Base-by-base conservation (phyloP, 768 basidiomycete species). In the Termitomyces sp. region DNA sequence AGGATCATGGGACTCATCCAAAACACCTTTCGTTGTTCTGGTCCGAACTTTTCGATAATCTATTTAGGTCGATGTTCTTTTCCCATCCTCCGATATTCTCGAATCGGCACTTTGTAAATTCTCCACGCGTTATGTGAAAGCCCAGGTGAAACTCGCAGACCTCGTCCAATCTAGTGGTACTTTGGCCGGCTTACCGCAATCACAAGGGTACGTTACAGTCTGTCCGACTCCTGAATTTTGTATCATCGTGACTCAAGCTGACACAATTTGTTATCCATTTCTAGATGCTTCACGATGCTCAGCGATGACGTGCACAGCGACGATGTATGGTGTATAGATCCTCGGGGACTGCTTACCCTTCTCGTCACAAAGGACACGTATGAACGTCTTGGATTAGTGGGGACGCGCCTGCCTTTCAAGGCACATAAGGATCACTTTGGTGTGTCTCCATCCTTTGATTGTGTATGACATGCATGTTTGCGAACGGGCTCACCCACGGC, bases 321-420 rank as follows among this genome's bases (percentile, higher is more conserved):
- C 29, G 86, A 88, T 56, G 76, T 75, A 2, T 91, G 89, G 89
- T 87, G 85, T 61, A 72, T 89, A 52, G 87, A 89, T 61, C 72
- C 76, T 2, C 78, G 84, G 16, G 83, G 84, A 3, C 59, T 83
- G 41, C 66, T 90, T 55, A 83, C 83, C 0, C 64, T 89, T 18
- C 80, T 72, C 23, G 73, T 84, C 5, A 73, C 73, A 40, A 84
- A 83, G 64, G 70, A 72, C 16, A 80, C 81, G 0, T 89, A 89
- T 63, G 78, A 87, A 59, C 67, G 68, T 7, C 73, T 89, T 7
- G 86, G 88, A 1, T 60, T 89, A 15, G 73, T 81, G 0, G 88
- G 89, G 5, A 68, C 69, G 54, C 75, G 71, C 25, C 54, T 86
- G 41, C 78, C 82, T 0, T 85, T 83, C 67, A 81, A 80, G 60